Evolutionary conservation across 306 rosid species (phyloP), one percentile per base, ranked within the genome.

Genomic region (Begonia peltatifolia): DNA sequence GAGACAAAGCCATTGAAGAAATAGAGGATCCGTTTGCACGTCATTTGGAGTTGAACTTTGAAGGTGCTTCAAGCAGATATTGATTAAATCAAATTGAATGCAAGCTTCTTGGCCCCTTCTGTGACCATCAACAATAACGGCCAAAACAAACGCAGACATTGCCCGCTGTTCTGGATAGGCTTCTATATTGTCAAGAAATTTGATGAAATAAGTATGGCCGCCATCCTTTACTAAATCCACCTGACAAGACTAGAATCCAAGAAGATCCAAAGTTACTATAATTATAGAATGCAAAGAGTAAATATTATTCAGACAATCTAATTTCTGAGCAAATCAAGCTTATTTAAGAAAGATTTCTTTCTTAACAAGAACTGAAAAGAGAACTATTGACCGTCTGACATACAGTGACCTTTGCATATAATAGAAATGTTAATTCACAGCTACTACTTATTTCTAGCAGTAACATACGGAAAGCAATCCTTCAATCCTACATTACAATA

Each of bases 1-100:
- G 41, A 92, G 88, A 71, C 99, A 87, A 65, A 87, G 86, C 99
- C 99, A 92, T 63, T 87, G 99, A 75, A 92, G 99, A 83, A 87
- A 83, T 53, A 79, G 74, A 57, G 99, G 96, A 71, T 92, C 99
- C 38, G 83, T 75, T 63, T 83, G 94, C 41, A 76, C 63, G 57
- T 86, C 96, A 68, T 58, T 83, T 60, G 94, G 84, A 61, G 83
- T 69, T 71, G 93, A 78, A 75, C 84, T 76, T 71, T 75, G 96
- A 64, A 92, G 96, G 63, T 83, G 89, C 75, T 60, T 87, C 78
- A 92, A 77, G 80, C 99, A 92, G 53, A 92, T 87, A 63, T 70
- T 79, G 58, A 84, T 75, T 58, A 92, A 50, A 65, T 76, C 82
- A 54, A 84, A 86, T 73, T 87, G 89, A 57, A 83, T 63, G 76